Percentiles rank a stretch among this genome's conserved stretches.
Conservation (phyloP, 208 protist genomes). For the Crithidia fasciculata region DNA sequence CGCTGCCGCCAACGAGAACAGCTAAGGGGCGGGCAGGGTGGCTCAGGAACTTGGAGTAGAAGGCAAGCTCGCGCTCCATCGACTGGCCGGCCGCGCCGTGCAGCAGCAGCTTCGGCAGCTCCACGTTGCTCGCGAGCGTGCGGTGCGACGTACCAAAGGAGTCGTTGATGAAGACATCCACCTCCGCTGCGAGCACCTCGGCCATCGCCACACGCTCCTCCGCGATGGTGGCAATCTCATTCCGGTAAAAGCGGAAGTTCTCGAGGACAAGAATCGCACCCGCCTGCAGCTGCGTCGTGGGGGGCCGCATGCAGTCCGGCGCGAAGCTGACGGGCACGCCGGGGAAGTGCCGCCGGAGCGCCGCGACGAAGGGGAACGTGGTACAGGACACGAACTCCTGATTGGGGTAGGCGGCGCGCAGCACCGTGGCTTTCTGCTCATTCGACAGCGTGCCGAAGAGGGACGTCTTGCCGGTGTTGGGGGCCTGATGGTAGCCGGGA, state of each 20-base stretch:
- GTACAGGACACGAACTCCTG: constrained; percentile 53
- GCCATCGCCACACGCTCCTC: constrained; percentile 65
- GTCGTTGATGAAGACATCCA: constrained; percentile 86
- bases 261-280: constrained; percentile 76
- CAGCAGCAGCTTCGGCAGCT: constrained; percentile 66
- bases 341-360: constrained; percentile 52
- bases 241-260: constrained; percentile 84
- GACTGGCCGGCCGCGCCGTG: constrained; percentile 76
- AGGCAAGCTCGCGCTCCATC: constrained; percentile 78
- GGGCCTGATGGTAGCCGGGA: constrained; percentile 21
- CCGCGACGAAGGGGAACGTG: constrained; percentile 58
- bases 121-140: constrained; percentile 61
- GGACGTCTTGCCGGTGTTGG: constrained; percentile 58
- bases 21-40: constrained; percentile 64
- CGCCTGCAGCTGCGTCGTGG: constrained; percentile 38
- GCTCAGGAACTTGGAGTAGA: constrained; percentile 79
- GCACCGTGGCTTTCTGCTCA: constrained; percentile 50
- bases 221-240: constrained; percentile 51
- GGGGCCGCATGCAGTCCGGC: constrained; percentile 56
- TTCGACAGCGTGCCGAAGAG: constrained; percentile 58
- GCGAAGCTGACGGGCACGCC: constrained; percentile 64
- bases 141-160: constrained; percentile 74
- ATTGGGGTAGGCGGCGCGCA: constrained; percentile 47
- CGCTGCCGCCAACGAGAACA: constrained; percentile 60
- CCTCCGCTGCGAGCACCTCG: constrained; percentile 55